phyloP scores from a whole-genome alignment of 345 rosid species.

The Stellera chamaejasme region DNA sequence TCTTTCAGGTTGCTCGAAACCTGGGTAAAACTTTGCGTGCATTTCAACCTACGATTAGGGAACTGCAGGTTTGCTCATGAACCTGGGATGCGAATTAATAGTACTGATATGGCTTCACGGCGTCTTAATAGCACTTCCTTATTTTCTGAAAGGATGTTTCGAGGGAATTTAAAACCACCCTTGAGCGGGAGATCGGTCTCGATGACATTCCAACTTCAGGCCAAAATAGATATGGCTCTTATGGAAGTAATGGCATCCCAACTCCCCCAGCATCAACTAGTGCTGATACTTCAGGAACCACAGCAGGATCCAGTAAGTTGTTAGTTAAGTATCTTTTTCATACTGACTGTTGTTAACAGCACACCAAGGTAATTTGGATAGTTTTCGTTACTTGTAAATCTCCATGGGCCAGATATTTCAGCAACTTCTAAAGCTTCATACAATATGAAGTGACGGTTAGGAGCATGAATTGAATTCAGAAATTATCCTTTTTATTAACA shows the following conservation, averaged over 20 bases:
- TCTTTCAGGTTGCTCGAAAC: constrained; percentile 77
- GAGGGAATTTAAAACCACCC: constrained; percentile 91
- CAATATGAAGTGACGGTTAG: too few species aligned
- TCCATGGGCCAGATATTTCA: too few species aligned
- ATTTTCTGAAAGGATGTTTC: constrained; percentile 67
- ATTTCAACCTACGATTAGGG: constrained; percentile 93
- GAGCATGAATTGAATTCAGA: too few species aligned
- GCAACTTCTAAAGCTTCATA: too few species aligned
- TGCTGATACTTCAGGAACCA: constrained; percentile 25
- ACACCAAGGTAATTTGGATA: too few species aligned
- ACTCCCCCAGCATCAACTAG: constrained; percentile 25
- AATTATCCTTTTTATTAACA: too few species aligned
- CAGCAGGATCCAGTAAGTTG: constrained; percentile 51
- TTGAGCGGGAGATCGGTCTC: constrained; percentile 83
- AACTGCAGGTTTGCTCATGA: constrained; percentile 57
- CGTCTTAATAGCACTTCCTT: neutral
- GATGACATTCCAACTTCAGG: constrained; percentile 39
- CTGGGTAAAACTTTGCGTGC: constrained; percentile 85
- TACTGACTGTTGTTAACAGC: too few species aligned
- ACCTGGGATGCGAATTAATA: neutral
- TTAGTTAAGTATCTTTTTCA: neutral
- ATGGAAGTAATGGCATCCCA: constrained; percentile 27
- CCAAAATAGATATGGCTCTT: constrained; percentile 33
- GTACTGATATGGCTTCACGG: neutral
- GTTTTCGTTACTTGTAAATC: too few species aligned